These are phyloP conservation scores for Microthyrium microscopicum DNA, from an alignment of 2,329 filamentous ascomycete species.

Conservation along the genomic window DNA sequence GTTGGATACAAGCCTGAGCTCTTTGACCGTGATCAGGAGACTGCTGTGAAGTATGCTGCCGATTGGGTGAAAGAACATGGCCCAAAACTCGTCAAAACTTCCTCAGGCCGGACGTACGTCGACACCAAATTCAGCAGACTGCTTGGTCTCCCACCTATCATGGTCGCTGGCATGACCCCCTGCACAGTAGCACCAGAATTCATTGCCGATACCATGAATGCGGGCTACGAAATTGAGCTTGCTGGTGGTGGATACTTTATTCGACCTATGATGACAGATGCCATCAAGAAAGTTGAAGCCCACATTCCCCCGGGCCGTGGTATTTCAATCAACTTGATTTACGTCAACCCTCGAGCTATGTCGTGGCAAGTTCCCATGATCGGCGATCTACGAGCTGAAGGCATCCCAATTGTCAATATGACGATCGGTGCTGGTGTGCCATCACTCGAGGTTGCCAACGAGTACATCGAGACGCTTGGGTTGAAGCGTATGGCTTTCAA, in stretches of 20 bases:
- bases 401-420: conserved; percentile 29
- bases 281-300: conserved; percentile 28
- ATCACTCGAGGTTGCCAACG: conserved; percentile 29
- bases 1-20: conserved; percentile 96
- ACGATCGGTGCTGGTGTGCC: conserved; percentile 33
- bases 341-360: conserved; percentile 35
- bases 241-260: conserved; percentile 35
- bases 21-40: conserved; percentile 88
- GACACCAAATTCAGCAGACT: conserved; percentile 58
- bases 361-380: conserved; percentile 36
- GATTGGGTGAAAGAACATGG: conserved; percentile 98
- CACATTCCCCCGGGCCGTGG: conserved; percentile 30
- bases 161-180: conserved; percentile 34
- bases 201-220: conserved; percentile 36
- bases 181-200: conserved; percentile 32
- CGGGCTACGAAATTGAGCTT: conserved; percentile 32
- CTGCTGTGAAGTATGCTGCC: conserved; percentile 84
- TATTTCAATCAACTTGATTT: conserved; percentile 37
- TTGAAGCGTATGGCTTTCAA: conserved; percentile 33
- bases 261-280: conserved; percentile 25
- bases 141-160: conserved; percentile 29
- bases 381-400: conserved; percentile 28
- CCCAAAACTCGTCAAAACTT: conserved; percentile 80
- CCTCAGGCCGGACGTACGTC: conserved; percentile 75
- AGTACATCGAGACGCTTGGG: conserved; percentile 40